Base-by-base conservation (phyloP, 352 stramenopile genomes). In the Ophiocytium majus region DNA sequence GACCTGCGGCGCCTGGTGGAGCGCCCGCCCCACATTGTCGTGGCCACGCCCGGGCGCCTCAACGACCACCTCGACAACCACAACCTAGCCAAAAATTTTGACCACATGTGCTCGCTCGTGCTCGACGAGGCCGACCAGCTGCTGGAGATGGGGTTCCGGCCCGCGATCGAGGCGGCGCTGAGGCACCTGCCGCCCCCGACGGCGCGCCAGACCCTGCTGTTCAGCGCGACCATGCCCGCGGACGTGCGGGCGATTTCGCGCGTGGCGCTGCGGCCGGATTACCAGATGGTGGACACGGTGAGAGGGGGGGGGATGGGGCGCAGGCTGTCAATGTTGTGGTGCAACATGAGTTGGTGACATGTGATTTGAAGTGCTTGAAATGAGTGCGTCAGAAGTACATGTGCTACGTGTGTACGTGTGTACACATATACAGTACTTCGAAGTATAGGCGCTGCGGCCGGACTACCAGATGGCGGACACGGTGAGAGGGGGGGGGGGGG, bases 31-130 rank as follows among this genome's bases (percentile, higher is more conserved):
- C 92, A 98, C 89, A 95, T 99, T 79, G 89, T 99, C 0, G 95
- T 99, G 49, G 96, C 95, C 14, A 99, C 96, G 1, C 97, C 97
- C 10, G 97, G 97, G 49, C 92, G 97, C 85, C 91, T 99, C 23
- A 89, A 97, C 17, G 97, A 99, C 92, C 96, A 98, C 88, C 90
- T 99, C 43, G 92, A 95, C 83, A 96, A 98, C 86, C 96, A 94
- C 17, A 91, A 92, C 34, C 95, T 98, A 78, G 90, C 91, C 0
- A 5, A 87, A 10, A 57, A 92, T 85, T 84, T 95, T 57, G 19
- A 89, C 31, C 79, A 92, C 86, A 82, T 95, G 66, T 49, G 43
- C n/a, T 92, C 91, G 88, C 88, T 96, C 10, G 89, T 96, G 0
- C 89, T 96, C 82, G 93, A 96, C 86, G 93, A 96, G 85, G 92